Evolutionary conservation across 2,329 filamentous ascomycete species (phyloP).

Genomic region (Aspergillus japonicus): DNA sequence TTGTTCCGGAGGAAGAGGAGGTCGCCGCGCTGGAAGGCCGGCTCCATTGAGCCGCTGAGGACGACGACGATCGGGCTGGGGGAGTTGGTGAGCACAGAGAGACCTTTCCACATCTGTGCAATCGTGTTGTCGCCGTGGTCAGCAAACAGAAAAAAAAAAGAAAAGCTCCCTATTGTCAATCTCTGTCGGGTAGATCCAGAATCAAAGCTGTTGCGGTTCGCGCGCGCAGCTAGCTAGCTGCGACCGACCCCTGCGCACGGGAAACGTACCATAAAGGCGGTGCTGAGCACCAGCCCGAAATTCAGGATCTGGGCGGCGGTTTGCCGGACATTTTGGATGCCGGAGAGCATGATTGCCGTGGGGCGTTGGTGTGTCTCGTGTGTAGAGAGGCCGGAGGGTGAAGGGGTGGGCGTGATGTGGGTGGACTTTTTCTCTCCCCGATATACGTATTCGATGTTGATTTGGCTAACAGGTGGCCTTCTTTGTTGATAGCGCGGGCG

Average conservation of each 20-base stretch:
- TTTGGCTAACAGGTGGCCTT: not conserved
- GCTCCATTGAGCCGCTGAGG: slow-evolving; percentile 67
- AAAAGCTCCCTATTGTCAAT: too few relatives aligned
- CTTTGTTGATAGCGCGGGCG: not conserved
- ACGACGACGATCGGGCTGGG: slow-evolving; percentile 65
- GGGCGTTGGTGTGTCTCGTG: slow-evolving; percentile 7
- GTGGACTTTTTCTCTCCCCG: not conserved
- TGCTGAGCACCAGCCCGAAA: slow-evolving; percentile 85
- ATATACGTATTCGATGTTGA: not conserved
- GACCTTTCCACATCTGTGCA: slow-evolving; percentile 70
- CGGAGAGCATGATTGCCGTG: slow-evolving; percentile 60
- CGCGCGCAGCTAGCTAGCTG: not conserved
- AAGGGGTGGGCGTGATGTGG: not conserved
- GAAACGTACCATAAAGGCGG: slow-evolving; percentile 74
- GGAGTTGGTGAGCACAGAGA: slow-evolving; percentile 74
- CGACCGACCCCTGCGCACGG: not conserved
- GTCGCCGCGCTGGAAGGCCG: slow-evolving; percentile 65
- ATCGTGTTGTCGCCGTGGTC: not conserved
- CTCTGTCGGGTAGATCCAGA: too few relatives aligned
- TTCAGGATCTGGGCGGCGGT: slow-evolving; percentile 79
- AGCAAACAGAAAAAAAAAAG: not conserved
- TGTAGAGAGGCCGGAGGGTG: not conserved
- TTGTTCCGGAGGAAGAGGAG: slow-evolving; percentile 65
- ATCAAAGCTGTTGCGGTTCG: too few relatives aligned
- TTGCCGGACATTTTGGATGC: slow-evolving; percentile 70